phyloP scores from a whole-genome alignment of 106 monocot species.

The Gastrodia elata region DNA sequence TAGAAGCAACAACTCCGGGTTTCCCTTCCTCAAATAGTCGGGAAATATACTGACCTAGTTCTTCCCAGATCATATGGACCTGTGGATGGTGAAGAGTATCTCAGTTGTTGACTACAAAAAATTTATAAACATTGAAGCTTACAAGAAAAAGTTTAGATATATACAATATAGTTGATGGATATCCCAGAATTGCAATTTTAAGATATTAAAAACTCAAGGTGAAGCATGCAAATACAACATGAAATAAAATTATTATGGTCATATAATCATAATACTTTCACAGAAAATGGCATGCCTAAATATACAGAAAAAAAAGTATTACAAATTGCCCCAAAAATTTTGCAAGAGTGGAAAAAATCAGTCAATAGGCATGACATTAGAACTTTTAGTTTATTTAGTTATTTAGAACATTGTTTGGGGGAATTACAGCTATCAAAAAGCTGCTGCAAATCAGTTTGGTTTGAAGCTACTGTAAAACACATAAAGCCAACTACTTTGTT shows the following conservation, averaged over 20 bases:
- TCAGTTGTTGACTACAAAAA: neutral
- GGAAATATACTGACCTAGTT: conserved; percentile 49
- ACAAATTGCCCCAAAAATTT: neutral
- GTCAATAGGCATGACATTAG: conserved; percentile 3
- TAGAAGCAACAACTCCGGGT: conserved; percentile 75
- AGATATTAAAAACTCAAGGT: neutral
- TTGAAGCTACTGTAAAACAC: no score
- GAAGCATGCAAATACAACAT: neutral
- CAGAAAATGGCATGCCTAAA: neutral
- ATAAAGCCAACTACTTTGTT: neutral
- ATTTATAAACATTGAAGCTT: neutral
- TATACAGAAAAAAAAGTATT: neutral
- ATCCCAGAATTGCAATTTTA: neutral
- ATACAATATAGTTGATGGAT: neutral
- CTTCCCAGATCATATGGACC: conserved; percentile 61
- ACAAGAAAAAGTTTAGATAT: no score
- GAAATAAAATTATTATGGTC: neutral
- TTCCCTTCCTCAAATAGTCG: conserved; percentile 64
- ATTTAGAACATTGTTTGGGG: no score
- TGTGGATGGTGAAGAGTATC: conserved; percentile 10
- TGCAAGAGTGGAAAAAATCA: neutral
- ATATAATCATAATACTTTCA: neutral
- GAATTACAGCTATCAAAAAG: no score
- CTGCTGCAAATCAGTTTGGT: no score
- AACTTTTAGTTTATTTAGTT: neutral